Conservation (phyloP, 352 stramenopile genomes). For the Pythium rishiriense region DNA sequence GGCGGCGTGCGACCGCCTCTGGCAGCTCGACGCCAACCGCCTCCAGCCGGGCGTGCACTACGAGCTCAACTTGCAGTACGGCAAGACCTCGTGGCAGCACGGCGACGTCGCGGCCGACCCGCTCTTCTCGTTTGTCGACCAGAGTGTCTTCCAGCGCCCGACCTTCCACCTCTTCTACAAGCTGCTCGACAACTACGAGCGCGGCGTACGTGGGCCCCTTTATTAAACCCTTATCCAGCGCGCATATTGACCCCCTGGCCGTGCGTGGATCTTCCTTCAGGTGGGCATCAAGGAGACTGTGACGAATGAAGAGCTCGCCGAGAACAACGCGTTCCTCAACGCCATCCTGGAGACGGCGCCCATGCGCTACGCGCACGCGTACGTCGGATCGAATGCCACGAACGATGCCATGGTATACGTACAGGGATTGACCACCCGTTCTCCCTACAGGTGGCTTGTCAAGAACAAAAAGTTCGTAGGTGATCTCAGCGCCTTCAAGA, state of each 20-base stretch:
- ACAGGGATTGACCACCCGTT: neutral
- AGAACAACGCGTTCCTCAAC: constrained; percentile 93
- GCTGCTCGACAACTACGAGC: constrained; percentile 91
- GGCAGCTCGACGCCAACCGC: constrained; percentile 91
- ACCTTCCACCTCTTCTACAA: constrained; percentile 91
- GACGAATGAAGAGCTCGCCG: constrained; percentile 80
- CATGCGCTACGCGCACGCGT: constrained; percentile 94
- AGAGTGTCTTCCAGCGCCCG: constrained; percentile 82
- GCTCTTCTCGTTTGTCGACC: constrained; percentile 91
- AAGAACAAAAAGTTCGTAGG: constrained; percentile 87
- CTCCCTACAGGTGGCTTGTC: constrained; percentile 56
- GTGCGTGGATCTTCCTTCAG: constrained; percentile 33
- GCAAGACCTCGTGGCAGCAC: constrained; percentile 88
- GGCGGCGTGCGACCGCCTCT: constrained; percentile 86
- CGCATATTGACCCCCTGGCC: neutral
- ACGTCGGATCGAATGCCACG: too few species aligned
- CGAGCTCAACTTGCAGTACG: constrained; percentile 91
- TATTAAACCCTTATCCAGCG: neutral
- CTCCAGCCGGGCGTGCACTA: constrained; percentile 91
- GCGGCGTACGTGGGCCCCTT: constrained; percentile 40
- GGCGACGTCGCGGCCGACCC: constrained; percentile 87
- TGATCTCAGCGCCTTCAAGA: constrained; percentile 78
- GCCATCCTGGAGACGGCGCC: constrained; percentile 90
- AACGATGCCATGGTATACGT: too few species aligned
- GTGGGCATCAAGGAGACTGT: constrained; percentile 88